Evolutionary conservation across 1,284 basidiomycete species (phyloP).

Genomic region (Meripilus lineatus): DNA sequence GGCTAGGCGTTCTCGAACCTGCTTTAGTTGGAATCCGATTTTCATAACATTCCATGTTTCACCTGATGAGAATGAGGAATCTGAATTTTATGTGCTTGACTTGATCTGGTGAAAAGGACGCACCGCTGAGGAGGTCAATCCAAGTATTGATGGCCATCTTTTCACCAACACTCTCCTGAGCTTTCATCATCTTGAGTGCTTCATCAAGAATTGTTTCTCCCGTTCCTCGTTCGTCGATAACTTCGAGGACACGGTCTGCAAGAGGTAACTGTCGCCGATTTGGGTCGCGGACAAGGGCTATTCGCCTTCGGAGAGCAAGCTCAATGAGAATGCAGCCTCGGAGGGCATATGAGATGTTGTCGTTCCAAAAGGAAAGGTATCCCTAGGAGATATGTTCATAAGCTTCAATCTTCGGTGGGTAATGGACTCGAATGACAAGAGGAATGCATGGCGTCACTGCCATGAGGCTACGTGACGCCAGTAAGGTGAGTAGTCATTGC

Average conservation of each 20-base stretch:
- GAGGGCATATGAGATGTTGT: slow-evolving; percentile 95
- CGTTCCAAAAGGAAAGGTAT: slow-evolving; percentile 96
- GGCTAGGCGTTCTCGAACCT: slow-evolving; percentile 93
- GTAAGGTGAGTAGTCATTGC: too few species aligned
- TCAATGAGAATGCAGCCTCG: slow-evolving; percentile 94
- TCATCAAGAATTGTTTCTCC: slow-evolving; percentile 96
- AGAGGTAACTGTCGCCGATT: slow-evolving; percentile 73
- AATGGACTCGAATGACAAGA: too few species aligned
- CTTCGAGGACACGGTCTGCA: slow-evolving; percentile 84
- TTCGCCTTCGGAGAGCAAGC: slow-evolving; percentile 84
- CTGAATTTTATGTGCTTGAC: slow-evolving; percentile 1
- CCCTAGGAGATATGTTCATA: too few species aligned
- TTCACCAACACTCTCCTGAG: slow-evolving; percentile 50
- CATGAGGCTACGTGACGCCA: too few species aligned
- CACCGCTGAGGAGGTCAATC: slow-evolving; percentile 92
- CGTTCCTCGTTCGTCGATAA: slow-evolving; percentile 86
- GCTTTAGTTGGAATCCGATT: slow-evolving; percentile 96
- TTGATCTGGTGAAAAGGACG: slow-evolving; percentile 8
- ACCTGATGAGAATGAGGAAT: slow-evolving; percentile 44
- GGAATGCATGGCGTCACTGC: too few species aligned
- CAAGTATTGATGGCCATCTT: slow-evolving; percentile 88
- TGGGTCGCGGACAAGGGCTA: slow-evolving; percentile 84
- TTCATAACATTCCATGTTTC: slow-evolving; percentile 99
- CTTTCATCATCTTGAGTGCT: slow-evolving; percentile 91
- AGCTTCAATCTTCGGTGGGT: too few species aligned